Percentiles rank a stretch among this genome's conserved stretches.
Conservation (phyloP, 2,329 filamentous ascomycete species). For the Escovopsis sp. region DNA sequence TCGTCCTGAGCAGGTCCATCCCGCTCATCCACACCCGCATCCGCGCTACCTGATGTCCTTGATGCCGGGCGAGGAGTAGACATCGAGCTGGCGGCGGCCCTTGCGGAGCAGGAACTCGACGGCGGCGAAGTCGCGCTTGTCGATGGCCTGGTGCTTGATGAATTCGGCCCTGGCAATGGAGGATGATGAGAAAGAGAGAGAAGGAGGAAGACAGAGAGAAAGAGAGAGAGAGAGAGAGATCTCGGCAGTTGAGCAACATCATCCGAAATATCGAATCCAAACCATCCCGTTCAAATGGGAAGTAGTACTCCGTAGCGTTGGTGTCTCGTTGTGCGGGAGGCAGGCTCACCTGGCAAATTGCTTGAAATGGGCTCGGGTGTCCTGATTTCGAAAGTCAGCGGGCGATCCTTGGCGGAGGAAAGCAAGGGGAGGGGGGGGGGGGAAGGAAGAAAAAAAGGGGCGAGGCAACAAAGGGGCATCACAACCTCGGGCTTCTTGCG, state of each 20-base stretch:
- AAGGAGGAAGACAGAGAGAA: no score
- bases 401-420: slow-evolving; percentile 4
- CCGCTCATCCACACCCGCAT: no score
- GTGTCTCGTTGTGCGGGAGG: no score
- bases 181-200: no score
- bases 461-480: not conserved
- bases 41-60: slow-evolving; percentile 47
- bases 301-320: no score
- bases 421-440: not conserved
- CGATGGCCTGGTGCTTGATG: slow-evolving; percentile 48
- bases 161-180: slow-evolving; percentile 52
- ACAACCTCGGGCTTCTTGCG: slow-evolving; percentile 62
- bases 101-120: slow-evolving; percentile 78
- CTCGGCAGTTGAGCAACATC: not conserved
- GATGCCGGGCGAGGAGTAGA: slow-evolving; percentile 67
- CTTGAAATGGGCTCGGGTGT: slow-evolving; percentile 45
- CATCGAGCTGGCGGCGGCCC: slow-evolving; percentile 66
- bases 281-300: no score
- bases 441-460: not conserved
- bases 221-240: no score
- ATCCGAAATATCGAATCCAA: no score
- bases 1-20: no score
- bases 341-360: slow-evolving; percentile 43
- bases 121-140: slow-evolving; percentile 73
- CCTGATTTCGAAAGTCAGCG: slow-evolving; percentile 21